Base-by-base conservation (phyloP, 2,329 filamentous ascomycete genomes). In the Monilinia polystroma region DNA sequence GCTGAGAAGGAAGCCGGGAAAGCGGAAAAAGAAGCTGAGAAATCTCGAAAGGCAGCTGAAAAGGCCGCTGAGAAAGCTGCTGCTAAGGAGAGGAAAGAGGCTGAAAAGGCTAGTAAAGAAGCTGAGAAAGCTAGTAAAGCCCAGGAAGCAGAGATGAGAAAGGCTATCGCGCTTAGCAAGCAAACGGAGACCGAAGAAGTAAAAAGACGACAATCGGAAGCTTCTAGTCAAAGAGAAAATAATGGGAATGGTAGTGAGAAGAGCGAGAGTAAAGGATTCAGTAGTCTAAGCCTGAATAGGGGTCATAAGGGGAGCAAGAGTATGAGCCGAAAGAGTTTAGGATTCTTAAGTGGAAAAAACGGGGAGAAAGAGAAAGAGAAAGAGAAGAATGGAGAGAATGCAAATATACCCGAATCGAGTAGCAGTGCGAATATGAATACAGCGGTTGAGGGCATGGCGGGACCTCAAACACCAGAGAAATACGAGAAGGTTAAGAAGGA, bases 301-400 rank as follows among this genome's bases (percentile, higher is more conserved):
- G 87, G 90, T 70, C 85, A 88, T 72, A 84, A 88, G 65, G 87
- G 87, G 12, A 92, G 89, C 77, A 94, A 91, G 80, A 93, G 91
- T 70, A 84, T 96, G 80, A 73, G 90, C 59, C 86, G 89, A 70
- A 92, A 90, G 77, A 90, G 90, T 71, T 88, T 91, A 73, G 85
- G 84, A 43, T 90, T 91, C 74, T 79, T 89, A 45, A 43, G 41
- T 43, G 53, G 63, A 83, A 85, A 69, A 83, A 41, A 69, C 67
- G 62, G 67, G 68, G 54, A 63, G 57, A 29, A 29, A 29, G 2
- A 29, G 29, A 18, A 58, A 49, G 81, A 82, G 69, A 83, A 85
- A 69, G 68, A 66, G n/a, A 60, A 53, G 20, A 54, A 23, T 38
- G 56, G 32, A 43, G 62, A 45, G 7, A 56, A 47, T 58, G 56